Evolutionary conservation across 495 filamentous ascomycete species (phyloP), one percentile per base, ranked within the genome.

Genomic region (Letharia lupina): DNA sequence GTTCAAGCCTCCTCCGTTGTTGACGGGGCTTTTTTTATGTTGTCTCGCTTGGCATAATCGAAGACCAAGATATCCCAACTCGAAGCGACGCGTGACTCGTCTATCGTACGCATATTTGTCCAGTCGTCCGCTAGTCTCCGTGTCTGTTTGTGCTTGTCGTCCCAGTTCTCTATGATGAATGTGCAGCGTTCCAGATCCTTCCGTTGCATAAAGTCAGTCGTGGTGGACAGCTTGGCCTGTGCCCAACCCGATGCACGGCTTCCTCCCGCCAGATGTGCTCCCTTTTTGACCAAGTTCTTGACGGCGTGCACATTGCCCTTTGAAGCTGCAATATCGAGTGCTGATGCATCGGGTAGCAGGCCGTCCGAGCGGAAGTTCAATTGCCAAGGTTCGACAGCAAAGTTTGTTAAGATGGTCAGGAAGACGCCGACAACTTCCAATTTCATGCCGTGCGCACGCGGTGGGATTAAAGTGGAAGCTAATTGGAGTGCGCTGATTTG

Each of bases 151-250:
- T 44, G 35, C 12, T 73, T 70, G 18, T 68, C 61, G 28, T 68
- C 67, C 70, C 70, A 73, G 20, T 71, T 73, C 54, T 70, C 67
- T 47, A 73, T 70, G n/a, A 73, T 69, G 60, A 69, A 71, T 2
- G 61, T 63, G 61, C 71, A 73, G 16, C 71, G 56, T 56, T 73
- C 70, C 16, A 73, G 44, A 28, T 73, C 71, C 52, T 69, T 68
- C 56, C 54, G 47, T 13, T 57, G 50, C 65, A 73, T 45, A 39
- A 47, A 72, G 2, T 68, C 70, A n/a, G 56, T 63, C 15, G 63
- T 57, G 41, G 39, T 64, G 16, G 65, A 39, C 7, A 67, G 61
- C 9, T 60, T 63, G 7, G 57, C 54, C 35, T 54, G 42, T 20
- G 64, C 58, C 40, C 35, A 48, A 4, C 57, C 67, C 28, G 66